Evolutionary conservation across 2,329 filamentous ascomycete genomes (phyloP).

Genomic region (Coniella vitis): DNA sequence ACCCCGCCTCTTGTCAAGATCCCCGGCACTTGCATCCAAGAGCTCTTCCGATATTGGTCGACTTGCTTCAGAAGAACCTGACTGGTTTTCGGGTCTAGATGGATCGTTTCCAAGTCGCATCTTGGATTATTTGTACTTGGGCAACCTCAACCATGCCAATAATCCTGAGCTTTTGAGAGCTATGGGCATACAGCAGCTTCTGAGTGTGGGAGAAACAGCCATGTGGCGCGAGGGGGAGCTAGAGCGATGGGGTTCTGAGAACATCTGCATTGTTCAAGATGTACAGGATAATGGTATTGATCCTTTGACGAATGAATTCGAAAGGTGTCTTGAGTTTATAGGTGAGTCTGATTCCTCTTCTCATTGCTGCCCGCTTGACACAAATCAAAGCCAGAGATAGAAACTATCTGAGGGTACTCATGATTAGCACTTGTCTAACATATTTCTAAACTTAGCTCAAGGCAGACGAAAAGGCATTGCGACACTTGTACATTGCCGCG

Average conservation of each 20-base stretch:
- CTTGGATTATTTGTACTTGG: constrained; percentile 90
- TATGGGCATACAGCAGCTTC: constrained; percentile 77
- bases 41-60: constrained; percentile 46
- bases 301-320: constrained; percentile 78
- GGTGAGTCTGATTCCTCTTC: constrained; percentile 53
- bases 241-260: constrained; percentile 68
- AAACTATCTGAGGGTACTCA: background rate
- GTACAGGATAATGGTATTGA: constrained; percentile 98
- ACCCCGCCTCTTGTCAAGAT: constrained; percentile 65
- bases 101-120: constrained; percentile 87
- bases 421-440: constrained; percentile 1
- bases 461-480: constrained; percentile 71
- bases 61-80: constrained; percentile 55
- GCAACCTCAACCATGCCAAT: constrained; percentile 88
- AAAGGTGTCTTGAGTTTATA: constrained; percentile 83
- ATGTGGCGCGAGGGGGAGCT: constrained; percentile 69
- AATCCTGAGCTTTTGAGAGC: constrained; percentile 76
- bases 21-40: constrained; percentile 47
- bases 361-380: background rate
- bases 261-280: constrained; percentile 72
- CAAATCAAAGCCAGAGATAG: background rate
- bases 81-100: constrained; percentile 78
- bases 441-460: constrained; percentile 49
- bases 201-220: constrained; percentile 87
- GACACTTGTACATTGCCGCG: constrained; percentile 91